These are phyloP conservation scores for Paecilomyces sp. DNA, from an alignment of 2,329 filamentous ascomycete genomes.

Conservation along the genomic window DNA sequence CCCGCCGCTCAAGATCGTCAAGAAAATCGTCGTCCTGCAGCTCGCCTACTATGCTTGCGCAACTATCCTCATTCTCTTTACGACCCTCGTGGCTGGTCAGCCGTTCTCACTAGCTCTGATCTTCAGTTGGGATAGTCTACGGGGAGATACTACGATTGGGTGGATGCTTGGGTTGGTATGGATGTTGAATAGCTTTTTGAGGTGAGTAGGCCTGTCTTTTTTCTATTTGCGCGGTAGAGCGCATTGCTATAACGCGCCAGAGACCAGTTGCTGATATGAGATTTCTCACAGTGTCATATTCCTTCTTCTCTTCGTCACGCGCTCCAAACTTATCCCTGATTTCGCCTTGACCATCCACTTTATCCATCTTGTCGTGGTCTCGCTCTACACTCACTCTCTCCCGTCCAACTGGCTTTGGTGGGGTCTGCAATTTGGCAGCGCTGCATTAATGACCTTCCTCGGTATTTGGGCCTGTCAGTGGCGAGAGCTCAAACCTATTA, in stretches of 20 bases:
- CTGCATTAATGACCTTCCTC: slow-evolving; percentile 58
- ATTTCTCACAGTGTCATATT: slow-evolving; percentile 62
- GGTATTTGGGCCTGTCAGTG: slow-evolving; percentile 90
- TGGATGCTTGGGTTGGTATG: slow-evolving; percentile 64
- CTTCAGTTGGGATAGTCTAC: slow-evolving; percentile 56
- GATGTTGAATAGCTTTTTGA: slow-evolving; percentile 58
- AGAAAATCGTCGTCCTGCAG: slow-evolving; percentile 60
- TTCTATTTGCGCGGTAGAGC: background rate
- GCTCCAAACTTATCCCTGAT: slow-evolving; percentile 90
- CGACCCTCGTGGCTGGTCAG: slow-evolving; percentile 57
- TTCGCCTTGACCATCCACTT: slow-evolving; percentile 86
- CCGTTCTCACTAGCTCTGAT: slow-evolving; percentile 53
- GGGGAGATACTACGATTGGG: slow-evolving; percentile 62
- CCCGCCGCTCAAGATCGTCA: slow-evolving; percentile 58
- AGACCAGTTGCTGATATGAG: background rate
- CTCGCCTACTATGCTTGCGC: slow-evolving; percentile 57
- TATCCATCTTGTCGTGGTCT: slow-evolving; percentile 70
- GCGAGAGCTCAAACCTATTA: slow-evolving; percentile 80
- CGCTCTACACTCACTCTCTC: slow-evolving; percentile 68
- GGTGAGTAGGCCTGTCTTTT: slow-evolving; percentile 43
- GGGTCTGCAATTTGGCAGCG: slow-evolving; percentile 57
- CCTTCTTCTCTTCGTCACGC: slow-evolving; percentile 73
- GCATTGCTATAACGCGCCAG: background rate
- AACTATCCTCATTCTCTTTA: slow-evolving; percentile 58
- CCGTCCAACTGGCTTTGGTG: slow-evolving; percentile 85